These are phyloP conservation scores for Primulina tabacum DNA, from an alignment of 257 asterid genomes.

Conservation along the genomic window DNA sequence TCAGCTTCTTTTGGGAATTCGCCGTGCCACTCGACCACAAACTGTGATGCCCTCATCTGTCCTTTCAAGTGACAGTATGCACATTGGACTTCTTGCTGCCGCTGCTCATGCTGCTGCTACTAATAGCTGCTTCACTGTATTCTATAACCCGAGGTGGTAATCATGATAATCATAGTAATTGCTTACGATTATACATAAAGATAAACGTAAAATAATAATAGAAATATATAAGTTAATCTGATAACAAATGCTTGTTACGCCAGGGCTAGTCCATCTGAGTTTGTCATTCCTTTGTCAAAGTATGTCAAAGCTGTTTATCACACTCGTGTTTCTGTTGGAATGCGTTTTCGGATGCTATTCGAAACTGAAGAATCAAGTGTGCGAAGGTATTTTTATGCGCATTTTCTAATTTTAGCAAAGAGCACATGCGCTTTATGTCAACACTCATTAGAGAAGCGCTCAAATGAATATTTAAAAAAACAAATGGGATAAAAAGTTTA, in stretches of 20 bases:
- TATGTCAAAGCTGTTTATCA: constrained; percentile 89
- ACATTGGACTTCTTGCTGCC: constrained; percentile 96
- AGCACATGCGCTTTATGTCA: background rate
- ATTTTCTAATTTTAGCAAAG: background rate
- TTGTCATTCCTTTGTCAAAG: constrained; percentile 84
- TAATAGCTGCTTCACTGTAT: constrained; percentile 92
- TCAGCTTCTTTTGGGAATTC: constrained; percentile 90
- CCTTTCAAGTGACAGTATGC: constrained; percentile 98
- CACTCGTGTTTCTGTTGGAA: constrained; percentile 91
- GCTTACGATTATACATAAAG: too few relatives aligned
- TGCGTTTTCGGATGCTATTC: constrained; percentile 96
- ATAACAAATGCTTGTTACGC: constrained; percentile 24
- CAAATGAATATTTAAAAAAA: too few relatives aligned
- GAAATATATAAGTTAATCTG: background rate
- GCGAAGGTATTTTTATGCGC: constrained; percentile 58
- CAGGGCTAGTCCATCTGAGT: constrained; percentile 99
- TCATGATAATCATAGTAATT: background rate
- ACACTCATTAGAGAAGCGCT: background rate
- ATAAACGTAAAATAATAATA: too few relatives aligned
- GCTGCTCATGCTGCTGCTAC: constrained; percentile 99
- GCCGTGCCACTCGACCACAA: constrained; percentile 91
- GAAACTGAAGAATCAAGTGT: constrained; percentile 99
- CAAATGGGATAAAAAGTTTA: background rate
- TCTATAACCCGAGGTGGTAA: constrained; percentile 79
- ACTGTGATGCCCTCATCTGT: constrained; percentile 98